Evolutionary conservation across 495 filamentous ascomycete genomes (phyloP).

Genomic region (Geopyxis carbonaria): DNA sequence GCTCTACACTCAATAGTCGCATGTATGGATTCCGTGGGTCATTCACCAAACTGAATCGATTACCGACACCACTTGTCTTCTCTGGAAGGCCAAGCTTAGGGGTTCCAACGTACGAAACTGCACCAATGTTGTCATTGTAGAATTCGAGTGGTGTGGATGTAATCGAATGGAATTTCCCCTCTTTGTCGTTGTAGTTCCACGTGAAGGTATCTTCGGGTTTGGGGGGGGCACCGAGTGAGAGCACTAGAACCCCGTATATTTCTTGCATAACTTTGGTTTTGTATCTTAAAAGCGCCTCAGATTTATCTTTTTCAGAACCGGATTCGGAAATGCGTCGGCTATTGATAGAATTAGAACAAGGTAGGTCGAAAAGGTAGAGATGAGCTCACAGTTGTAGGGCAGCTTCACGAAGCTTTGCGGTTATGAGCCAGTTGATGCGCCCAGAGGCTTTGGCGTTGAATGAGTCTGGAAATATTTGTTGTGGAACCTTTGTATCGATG

Average conservation of each 20-base stretch:
- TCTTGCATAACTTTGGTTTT: constrained; percentile 62
- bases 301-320: constrained; percentile 1
- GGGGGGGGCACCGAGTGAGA: constrained; percentile 64
- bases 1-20: constrained; percentile 52
- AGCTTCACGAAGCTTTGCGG: constrained; percentile 73
- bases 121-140: constrained; percentile 38
- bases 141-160: constrained; percentile 49
- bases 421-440: constrained; percentile 55
- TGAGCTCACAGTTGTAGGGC: constrained; percentile 30
- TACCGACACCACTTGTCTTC: constrained; percentile 33
- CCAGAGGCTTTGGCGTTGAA: constrained; percentile 54
- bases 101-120: constrained; percentile 6
- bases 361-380: too few relatives aligned
- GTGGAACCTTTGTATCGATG: constrained; percentile 39
- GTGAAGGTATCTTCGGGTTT: constrained; percentile 45
- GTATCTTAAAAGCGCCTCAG: constrained; percentile 13
- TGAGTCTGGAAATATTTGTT: constrained; percentile 60
- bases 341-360: too few relatives aligned
- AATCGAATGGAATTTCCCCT: constrained; percentile 41
- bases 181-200: constrained; percentile 60
- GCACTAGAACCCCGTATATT: constrained; percentile 57
- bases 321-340: not conserved
- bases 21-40: constrained; percentile 62
- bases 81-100: not conserved
- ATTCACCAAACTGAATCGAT: constrained; percentile 63